Percentiles rank a stretch among this genome's conserved stretches.
These are phyloP conservation scores for Nelumbo lutea DNA, from an alignment of 164 flowering plant species.

Conservation along the genomic window DNA sequence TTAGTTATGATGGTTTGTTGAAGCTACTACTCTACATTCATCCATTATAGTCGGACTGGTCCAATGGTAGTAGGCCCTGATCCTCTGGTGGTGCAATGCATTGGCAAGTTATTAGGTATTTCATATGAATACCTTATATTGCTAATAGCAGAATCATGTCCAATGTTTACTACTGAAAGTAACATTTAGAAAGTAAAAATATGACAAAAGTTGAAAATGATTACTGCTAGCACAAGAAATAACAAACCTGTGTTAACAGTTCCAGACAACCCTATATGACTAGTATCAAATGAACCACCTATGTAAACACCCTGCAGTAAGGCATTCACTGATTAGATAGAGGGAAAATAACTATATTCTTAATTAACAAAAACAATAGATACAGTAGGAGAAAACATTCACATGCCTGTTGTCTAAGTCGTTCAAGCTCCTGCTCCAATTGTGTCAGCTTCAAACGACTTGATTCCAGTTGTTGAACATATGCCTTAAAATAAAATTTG, in stretches of 20 bases:
- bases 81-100: too few relatives aligned
- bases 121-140: too few relatives aligned
- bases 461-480: constrained; percentile 86
- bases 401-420: constrained; percentile 75
- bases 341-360: background rate
- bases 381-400: background rate
- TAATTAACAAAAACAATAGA: background rate
- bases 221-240: constrained; percentile 5
- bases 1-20: too few relatives aligned
- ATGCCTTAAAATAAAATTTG: constrained; percentile 47
- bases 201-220: background rate
- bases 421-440: constrained; percentile 84
- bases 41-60: too few relatives aligned
- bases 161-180: too few relatives aligned
- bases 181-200: background rate
- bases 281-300: constrained; percentile 51
- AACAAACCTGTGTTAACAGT: constrained; percentile 62
- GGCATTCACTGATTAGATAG: constrained; percentile 8
- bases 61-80: too few relatives aligned
- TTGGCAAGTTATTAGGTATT: too few relatives aligned
- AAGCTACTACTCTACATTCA: too few relatives aligned
- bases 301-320: constrained; percentile 52
- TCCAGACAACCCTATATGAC: constrained; percentile 44
- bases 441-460: constrained; percentile 78
- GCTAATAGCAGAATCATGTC: too few relatives aligned